Evolutionary conservation across 2,329 filamentous ascomycete genomes (phyloP), one percentile per base, ranked within the genome.

Genomic region (Scedosporium aurantiacum): DNA sequence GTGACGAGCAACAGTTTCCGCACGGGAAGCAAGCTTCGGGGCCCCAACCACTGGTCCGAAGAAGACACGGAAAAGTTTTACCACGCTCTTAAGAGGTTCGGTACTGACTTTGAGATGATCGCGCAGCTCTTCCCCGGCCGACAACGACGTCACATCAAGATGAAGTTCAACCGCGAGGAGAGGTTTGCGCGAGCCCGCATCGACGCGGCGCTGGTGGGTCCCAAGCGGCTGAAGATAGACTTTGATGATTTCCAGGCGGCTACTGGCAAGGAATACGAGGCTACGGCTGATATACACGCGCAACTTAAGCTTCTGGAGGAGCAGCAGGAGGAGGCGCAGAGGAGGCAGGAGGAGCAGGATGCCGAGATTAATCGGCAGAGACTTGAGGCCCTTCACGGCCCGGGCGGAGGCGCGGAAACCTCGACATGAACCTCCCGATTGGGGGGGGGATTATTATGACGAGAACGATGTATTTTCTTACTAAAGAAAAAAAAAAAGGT

Each of bases 141-240:
- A 68, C 88, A 82, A 63, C 81, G 90, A 18, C 82, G 86, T 37
- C 84, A 89, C 70, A 81, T 94, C 74, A 93, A 93, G 75, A 81
- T 87, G 65, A 94, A 94, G 71, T 94, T 90, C 74, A 89, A 87
- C 67, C 85, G 87, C 63, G 90, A 94, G 73, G 90, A 94, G 73
- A 79, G 83, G 40, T 77, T 83, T 60, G 80, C 87, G 64, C 85
- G 88, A 0, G 73, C 76, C 2, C 80, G 82, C 64, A 79, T 95
- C 66, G 84, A 84, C 63, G 78, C 79, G 41, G 84, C 84, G 4
- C 76, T 94, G 61, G 81, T 81, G 41, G 83, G 83, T 61, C 76
- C 81, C 66, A 82, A 84, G 73, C 78, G 78, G 32, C 76, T 79
- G 52, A 74, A 73, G 67, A 85, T 87, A 65, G 79, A 85, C 68